These are phyloP conservation scores for Lepidium sativum DNA, from an alignment of 345 rosid species.

Conservation along the genomic window DNA sequence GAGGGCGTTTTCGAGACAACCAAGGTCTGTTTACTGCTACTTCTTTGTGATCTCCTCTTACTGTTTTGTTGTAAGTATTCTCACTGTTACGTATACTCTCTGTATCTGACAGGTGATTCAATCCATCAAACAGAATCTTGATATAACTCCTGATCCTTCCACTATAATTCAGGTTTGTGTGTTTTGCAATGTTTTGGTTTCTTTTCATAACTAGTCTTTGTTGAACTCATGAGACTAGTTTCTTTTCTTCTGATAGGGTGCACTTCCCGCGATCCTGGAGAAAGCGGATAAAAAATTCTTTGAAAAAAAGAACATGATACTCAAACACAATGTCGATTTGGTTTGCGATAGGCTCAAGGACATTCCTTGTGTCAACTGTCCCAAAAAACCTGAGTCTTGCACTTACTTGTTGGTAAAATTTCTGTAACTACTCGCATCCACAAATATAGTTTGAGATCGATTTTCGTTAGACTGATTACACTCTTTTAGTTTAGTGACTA, in stretches of 20 bases:
- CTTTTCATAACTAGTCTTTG: not conserved
- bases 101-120: slow-evolving; percentile 31
- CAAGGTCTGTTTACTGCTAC: slow-evolving; percentile 25
- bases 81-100: not conserved
- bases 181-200: not conserved
- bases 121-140: slow-evolving; percentile 33
- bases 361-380: slow-evolving; percentile 53
- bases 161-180: slow-evolving; percentile 51
- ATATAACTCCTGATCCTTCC: slow-evolving; percentile 34
- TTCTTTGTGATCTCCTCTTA: not conserved
- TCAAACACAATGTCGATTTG: slow-evolving; percentile 43
- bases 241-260: slow-evolving; percentile 40
- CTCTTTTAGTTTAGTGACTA: not conserved
- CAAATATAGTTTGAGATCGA: not conserved
- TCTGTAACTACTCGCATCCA: not conserved
- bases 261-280: slow-evolving; percentile 53
- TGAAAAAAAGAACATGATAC: slow-evolving; percentile 30
- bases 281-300: slow-evolving; percentile 59
- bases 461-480: not conserved
- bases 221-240: not conserved
- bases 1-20: slow-evolving; percentile 28
- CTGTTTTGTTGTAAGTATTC: not conserved
- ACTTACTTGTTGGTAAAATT: slow-evolving; percentile 55
- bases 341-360: slow-evolving; percentile 43
- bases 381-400: slow-evolving; percentile 57